Evolutionary conservation across 768 basidiomycete species (phyloP), one percentile per base, ranked within the genome.

Genomic region (Paxillus involutus): DNA sequence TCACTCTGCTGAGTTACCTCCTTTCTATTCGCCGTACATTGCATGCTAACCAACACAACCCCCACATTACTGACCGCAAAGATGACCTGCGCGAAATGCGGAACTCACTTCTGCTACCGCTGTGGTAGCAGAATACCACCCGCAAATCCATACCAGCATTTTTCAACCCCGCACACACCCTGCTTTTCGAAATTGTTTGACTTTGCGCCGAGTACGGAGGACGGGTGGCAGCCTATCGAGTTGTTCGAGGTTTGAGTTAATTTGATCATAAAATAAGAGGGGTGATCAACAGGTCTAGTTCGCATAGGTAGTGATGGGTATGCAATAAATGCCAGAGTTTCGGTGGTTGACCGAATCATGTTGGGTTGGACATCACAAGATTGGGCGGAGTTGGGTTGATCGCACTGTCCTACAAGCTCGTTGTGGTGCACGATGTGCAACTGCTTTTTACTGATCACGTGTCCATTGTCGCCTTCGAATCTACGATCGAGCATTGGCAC

Each of bases 41-140:
- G 39, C 37, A 16, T 47, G 39, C 40, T 50, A 47, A n/a, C 53
- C 51, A 47, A 41, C 14, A 33, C 45, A 12, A 16, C 12, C 41
- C 8, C 21, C 19, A 16, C 30, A 53, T 33, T 21, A 21, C 59
- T 63, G 33, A 45, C 55, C 49, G 9, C 41, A 36, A 55, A 90
- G 89, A 91, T 91, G 89, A 88, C 81, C 7, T 92, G 88, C 62
- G 71, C 75, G n/a, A 86, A 83, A 59, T 94, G 91, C 69, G 63
- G 70, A 30, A 76, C 81, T 47, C 91, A 94, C 64, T 94, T 91
- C 63, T 94, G 91, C 74, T 93, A 89, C 62, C 80, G 85, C 6
- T 93, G 91, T 65, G 91, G 88, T 5, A 53, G 69, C 1, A 78
- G 75, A 59, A 67, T 93, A 24, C 46, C 69, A 0, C 61, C 71